A percentile compares a stretch with the other conserved stretches of the same genome.
Evolutionary conservation across 2,329 filamentous ascomycete genomes (phyloP).

Genomic region (Alternaria sp.): DNA sequence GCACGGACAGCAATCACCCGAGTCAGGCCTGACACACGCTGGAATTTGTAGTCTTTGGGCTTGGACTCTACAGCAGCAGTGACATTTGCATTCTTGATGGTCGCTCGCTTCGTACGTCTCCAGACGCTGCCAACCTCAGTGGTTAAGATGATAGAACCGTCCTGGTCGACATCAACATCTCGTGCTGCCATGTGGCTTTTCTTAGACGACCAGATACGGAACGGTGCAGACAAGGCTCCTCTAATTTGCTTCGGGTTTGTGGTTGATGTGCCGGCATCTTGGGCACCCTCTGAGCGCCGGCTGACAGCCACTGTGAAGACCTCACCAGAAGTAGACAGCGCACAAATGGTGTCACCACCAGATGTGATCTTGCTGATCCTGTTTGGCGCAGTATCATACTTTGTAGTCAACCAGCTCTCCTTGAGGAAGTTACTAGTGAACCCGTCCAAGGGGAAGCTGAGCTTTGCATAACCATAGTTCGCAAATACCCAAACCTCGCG

Average conservation of each 20-base stretch:
- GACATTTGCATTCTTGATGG: slow-evolving; percentile 73
- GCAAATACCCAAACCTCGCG: slow-evolving; percentile 93
- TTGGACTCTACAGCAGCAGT: slow-evolving; percentile 64
- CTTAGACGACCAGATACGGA: slow-evolving; percentile 87
- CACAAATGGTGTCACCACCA: slow-evolving; percentile 91
- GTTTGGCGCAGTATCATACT: slow-evolving; percentile 71
- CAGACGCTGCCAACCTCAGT: slow-evolving; percentile 93
- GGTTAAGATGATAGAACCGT: slow-evolving; percentile 93
- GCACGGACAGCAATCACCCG: slow-evolving; percentile 85
- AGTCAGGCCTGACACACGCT: slow-evolving; percentile 86
- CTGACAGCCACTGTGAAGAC: slow-evolving; percentile 86
- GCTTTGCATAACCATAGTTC: slow-evolving; percentile 93
- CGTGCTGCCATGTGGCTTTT: slow-evolving; percentile 85
- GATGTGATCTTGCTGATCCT: slow-evolving; percentile 80
- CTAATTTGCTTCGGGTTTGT: slow-evolving; percentile 93
- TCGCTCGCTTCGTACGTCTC: slow-evolving; percentile 83
- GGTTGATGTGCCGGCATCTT: slow-evolving; percentile 72
- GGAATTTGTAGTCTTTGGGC: slow-evolving; percentile 93
- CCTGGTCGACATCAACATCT: slow-evolving; percentile 88
- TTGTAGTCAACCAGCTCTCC: slow-evolving; percentile 70
- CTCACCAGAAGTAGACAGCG: slow-evolving; percentile 83
- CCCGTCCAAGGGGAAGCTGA: slow-evolving; percentile 81
- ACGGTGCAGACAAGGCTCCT: slow-evolving; percentile 78
- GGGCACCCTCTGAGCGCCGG: slow-evolving; percentile 69
- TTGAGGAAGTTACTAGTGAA: slow-evolving; percentile 75